Conservation (phyloP, 768 basidiomycete genomes). For the Hygrocybe coccinea region DNA sequence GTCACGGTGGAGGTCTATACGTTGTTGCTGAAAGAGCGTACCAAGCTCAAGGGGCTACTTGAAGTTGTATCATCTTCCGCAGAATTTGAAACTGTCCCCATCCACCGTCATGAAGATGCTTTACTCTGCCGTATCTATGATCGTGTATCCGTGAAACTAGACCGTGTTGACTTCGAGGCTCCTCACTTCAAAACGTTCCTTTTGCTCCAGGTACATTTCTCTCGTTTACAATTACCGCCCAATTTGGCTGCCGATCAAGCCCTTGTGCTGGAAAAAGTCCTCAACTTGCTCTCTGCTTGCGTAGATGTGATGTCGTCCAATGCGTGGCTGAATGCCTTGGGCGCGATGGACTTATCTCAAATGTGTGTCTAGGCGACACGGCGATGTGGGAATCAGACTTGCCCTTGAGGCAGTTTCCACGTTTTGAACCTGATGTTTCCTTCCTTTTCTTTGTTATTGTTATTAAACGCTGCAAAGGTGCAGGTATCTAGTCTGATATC, state of each 20-base stretch:
- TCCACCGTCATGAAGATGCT: constrained; percentile 86
- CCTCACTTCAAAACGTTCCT: constrained; percentile 99
- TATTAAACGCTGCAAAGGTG: constrained; percentile 77
- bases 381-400: constrained; percentile 97
- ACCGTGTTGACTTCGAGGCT: constrained; percentile 75
- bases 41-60: constrained; percentile 92
- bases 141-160: constrained; percentile 92
- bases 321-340: constrained; percentile 88
- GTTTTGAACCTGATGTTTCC: constrained; percentile 82
- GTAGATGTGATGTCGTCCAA: constrained; percentile 98
- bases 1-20: constrained; percentile 97
- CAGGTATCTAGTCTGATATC: constrained; percentile 81
- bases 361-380: constrained; percentile 79
- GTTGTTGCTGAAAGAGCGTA: constrained; percentile 89
- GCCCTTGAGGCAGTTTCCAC: constrained; percentile 92
- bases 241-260: constrained; percentile 91
- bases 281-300: constrained; percentile 90
- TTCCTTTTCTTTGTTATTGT: constrained; percentile 40
- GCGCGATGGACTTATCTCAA: constrained; percentile 96
- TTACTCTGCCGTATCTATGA: constrained; percentile 89
- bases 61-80: constrained; percentile 97
- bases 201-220: constrained; percentile 94
- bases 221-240: constrained; percentile 85
- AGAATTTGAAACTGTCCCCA: constrained; percentile 93
- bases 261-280: constrained; percentile 83